Base-by-base conservation (phyloP, 768 basidiomycete species). In the Leccinum ochraceum region DNA sequence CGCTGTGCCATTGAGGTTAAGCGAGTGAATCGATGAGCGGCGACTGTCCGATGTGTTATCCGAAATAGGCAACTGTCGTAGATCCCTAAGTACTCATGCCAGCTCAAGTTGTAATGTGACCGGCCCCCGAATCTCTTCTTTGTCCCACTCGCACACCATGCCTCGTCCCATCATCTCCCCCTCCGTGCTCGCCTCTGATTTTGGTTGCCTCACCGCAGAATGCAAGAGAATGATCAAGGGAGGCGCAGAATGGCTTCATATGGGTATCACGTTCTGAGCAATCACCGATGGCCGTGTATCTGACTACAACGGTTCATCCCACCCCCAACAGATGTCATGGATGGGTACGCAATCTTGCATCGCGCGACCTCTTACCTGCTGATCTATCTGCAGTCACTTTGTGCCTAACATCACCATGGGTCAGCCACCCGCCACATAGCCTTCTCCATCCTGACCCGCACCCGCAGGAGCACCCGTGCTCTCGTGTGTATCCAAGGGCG, bases 371-470 rank as follows among this genome's bases (percentile, higher is more conserved):
- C 20, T n/a, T 10, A 51, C 11, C 6, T 39, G 14, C 37, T 69
- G 24, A 65, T 28, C 17, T n/a, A 58, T 53, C 48, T 53, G 67
- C 48, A 95, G 96, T 57, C 92, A 98, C 77, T 99, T 99, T 69
- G 97, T 99, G 36, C 96, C 95, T 37, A 98, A 98, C 76, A 97
- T 99, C 75, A 95, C 95, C 24, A 94, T 98, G 90, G 97, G 94
- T 88, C 63, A 59, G 81, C 79, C 46, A 3, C 24, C 37, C 37
- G 42, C 53, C 39, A 26, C 13, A 28, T 30, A 16, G 24, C 49
- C 46, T 49, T 60, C 16, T 34, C 56, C 57, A 17, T 44, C 24
- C 52, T 68, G 63, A 74, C 60, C 11, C 42, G 46, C 36, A 13
- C 32, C 22, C 3, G 7, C 72, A 94, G 93, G 95, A 60, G 88